Evolutionary conservation across 1,139 yeast genomes (phyloP), one percentile per base, ranked within the genome.

Genomic region (Debaryomyces singareniensis): DNA sequence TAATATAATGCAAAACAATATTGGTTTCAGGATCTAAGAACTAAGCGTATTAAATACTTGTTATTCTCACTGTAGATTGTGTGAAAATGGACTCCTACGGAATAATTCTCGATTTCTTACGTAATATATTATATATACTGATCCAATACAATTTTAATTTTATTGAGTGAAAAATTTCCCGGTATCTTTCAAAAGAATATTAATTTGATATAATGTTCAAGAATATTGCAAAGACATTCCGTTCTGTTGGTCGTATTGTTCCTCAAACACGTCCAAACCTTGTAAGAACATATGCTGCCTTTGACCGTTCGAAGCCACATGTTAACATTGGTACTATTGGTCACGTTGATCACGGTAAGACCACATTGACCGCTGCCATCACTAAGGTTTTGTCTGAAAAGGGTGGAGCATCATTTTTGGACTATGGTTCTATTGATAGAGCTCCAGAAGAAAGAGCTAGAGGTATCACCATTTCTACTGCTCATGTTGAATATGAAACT

Each of bases 401-500:
- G 52, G 97, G 97, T 55, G 95, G 95, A 55, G 97, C 97, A 41
- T 69, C 67, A 50, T 91, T 89, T 74, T 74, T 87, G 68, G 97
- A 91, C 61, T 91, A 91, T 59, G 73, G 86, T 35, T 65, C 96
- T 39, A 91, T 91, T 53, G 98, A 91, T 67, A 85, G 86, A 68
- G 98, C 98, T 31, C 98, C 98, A 44, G 98, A 91, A 71, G 98
- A 91, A 74, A 82, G 96, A 70, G 97, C 96, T 35, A 87, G 98
- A 75, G 98, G 98, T 78, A 91, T 91, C 62, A 91, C 98, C 43
- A 91, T 91, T 55, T 86, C 96, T 34, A 81, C 96, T 49, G 96
- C 96, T 33, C 96, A 89, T 55, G 96, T 87, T 50, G 96, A 87
- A 68, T 87, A 87, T 64, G 89, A 84, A 61, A 87, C 96, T 37